Conservation (phyloP, 345 rosid species). For the Brassica rapa region DNA sequence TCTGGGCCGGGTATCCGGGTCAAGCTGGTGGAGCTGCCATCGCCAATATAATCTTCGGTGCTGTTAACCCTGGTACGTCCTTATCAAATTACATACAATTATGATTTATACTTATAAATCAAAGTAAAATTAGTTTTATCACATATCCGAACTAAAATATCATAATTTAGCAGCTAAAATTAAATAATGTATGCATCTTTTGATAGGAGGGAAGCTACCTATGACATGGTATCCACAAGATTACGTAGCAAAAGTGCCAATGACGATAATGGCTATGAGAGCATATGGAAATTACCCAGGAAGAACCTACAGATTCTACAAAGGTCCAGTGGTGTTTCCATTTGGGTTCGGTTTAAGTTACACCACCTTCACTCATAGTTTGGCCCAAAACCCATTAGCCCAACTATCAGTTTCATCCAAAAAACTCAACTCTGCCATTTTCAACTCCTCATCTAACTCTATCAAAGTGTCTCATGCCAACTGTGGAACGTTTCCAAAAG, state of each 20-base stretch:
- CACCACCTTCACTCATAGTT: slow-evolving; percentile 51
- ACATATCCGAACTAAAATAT: background rate
- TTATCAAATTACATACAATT: background rate
- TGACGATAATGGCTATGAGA: slow-evolving; percentile 90
- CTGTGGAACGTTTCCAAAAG: slow-evolving; percentile 45
- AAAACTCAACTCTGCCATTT: slow-evolving; percentile 42
- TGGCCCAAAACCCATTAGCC: slow-evolving; percentile 53
- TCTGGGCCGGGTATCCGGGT: slow-evolving; percentile 99
- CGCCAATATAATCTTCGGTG: slow-evolving; percentile 77
- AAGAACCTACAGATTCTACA: slow-evolving; percentile 89
- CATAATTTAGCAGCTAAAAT: background rate
- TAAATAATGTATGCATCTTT: background rate
- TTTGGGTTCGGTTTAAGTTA: slow-evolving; percentile 82
- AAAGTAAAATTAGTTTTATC: background rate
- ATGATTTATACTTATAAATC: background rate
- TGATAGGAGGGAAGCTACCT: slow-evolving; percentile 84
- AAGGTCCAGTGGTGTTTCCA: slow-evolving; percentile 84
- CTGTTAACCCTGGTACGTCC: slow-evolving; percentile 66
- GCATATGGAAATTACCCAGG: slow-evolving; percentile 70
- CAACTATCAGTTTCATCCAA: slow-evolving; percentile 45
- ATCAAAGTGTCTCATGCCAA: slow-evolving; percentile 58
- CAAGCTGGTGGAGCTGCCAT: slow-evolving; percentile 92
- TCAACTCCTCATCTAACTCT: slow-evolving; percentile 44
- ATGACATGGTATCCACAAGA: slow-evolving; percentile 95
- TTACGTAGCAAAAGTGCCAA: slow-evolving; percentile 69